Base-by-base conservation (phyloP, 164 flowering plant species). In the Kalanchoe fedtschenkoi region DNA sequence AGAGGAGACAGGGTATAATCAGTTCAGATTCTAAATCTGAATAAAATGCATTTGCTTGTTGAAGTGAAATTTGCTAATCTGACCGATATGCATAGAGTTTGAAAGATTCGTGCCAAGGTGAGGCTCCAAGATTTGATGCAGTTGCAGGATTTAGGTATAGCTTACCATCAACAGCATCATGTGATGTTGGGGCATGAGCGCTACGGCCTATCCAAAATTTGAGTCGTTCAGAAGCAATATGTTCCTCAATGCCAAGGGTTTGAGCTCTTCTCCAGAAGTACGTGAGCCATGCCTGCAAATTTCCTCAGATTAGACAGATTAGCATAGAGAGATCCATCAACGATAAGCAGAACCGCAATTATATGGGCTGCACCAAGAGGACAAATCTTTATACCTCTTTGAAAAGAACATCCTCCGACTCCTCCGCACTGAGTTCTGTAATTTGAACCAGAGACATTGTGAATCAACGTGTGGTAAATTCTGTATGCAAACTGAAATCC, bases 261-360 rank as follows among this genome's bases (percentile, higher is more conserved):
- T 80, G 75, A 60, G 98, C 98, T 76, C 96, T 86, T 82, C 91
- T 82, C 98, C 98, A 92, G 38, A 92, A 86, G 69, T 89, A 88
- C 43, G 82, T 76, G 58, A 92, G 87, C 98, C 98, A 92, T 29
- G 98, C 93, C 98, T 92, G 76, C n/a, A 32, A 34, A 59, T 55
- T 15, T 42, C n/a, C 6, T n/a, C n/a, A n/a, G n/a, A n/a, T n/a
- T n/a, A n/a, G n/a, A n/a, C n/a, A n/a, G n/a, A n/a, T n/a, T n/a
- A n/a, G n/a, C n/a, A n/a, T n/a, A n/a, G n/a, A n/a, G n/a, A n/a
- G n/a, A n/a, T n/a, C n/a, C n/a, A n/a, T n/a, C n/a, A n/a, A n/a
- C n/a, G n/a, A n/a, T n/a, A n/a, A n/a, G n/a, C n/a, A n/a, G n/a
- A n/a, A n/a, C n/a, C n/a, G n/a, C n/a, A n/a, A n/a, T 24, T 26